A percentile compares a stretch with the other conserved stretches of the same genome.
Conservation (phyloP, 495 filamentous ascomycete genomes). For the Aspergillus sclerotiicarbonarius region DNA sequence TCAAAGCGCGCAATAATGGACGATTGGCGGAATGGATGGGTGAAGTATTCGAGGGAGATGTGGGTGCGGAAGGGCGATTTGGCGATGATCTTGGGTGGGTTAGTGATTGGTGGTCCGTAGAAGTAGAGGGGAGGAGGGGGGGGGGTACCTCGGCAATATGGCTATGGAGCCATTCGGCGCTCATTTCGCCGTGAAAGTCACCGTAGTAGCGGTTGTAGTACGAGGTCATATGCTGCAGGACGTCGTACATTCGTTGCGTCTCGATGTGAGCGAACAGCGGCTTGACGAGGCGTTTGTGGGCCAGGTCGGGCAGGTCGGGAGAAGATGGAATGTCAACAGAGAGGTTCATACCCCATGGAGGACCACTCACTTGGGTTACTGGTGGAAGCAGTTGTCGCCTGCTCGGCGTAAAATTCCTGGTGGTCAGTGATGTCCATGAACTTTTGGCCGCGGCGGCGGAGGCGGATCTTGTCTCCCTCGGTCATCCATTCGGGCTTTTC, state of each 20-base stretch:
- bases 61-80: slow-evolving; percentile 1
- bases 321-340: background rate
- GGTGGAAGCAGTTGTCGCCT: background rate
- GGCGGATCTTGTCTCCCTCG: slow-evolving; percentile 4
- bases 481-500: background rate
- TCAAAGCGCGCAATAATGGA: slow-evolving; percentile 6
- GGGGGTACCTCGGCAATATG: slow-evolving; percentile 1
- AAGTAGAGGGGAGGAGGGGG: too few species aligned
- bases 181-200: slow-evolving; percentile 1
- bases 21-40: slow-evolving; percentile 1
- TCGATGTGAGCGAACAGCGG: slow-evolving; percentile 1
- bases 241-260: background rate
- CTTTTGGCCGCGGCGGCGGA: background rate
- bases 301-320: background rate
- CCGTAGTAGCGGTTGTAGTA: slow-evolving; percentile 7
- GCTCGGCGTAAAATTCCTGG: background rate
- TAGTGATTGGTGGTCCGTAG: background rate
- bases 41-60: slow-evolving; percentile 5
- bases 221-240: background rate
- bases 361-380: background rate
- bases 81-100: background rate
- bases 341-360: background rate
- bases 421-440: slow-evolving; percentile 5
- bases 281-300: background rate
- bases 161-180: background rate